Evolutionary conservation across 2,329 filamentous ascomycete genomes (phyloP), one percentile per base, ranked within the genome.

Genomic region (Neofusicoccum ribis): DNA sequence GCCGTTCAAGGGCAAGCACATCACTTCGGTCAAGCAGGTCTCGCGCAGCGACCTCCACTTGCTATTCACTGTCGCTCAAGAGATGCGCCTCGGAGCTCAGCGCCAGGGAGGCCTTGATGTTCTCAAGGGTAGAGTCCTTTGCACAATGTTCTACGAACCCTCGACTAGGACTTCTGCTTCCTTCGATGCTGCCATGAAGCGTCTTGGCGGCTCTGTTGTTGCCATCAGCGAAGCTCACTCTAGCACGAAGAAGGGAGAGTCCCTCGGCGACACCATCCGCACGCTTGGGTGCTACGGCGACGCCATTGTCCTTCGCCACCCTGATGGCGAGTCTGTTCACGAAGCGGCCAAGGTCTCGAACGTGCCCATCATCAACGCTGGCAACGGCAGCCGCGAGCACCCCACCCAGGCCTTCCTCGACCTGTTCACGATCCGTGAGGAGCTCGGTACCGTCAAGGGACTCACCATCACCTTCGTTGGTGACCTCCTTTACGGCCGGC

Each of bases 101-200:
- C 90, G 93, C 58, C 90, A 96, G 72, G 95, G 95, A 66, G 91
- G 95, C 36, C 84, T 99, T 59, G 90, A 95, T 73, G 85, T 96
- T 65, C 87, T 99, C 67, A 91, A 91, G 72, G 93, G 93, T 34
- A 89, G 91, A 51, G 87, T 99, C 12, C 85, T 99, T 43, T 92
- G 90, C 80, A 95, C 92, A 2, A 88, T 99, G 82, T 99, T 99
- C 86, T 99, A 93, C 79, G 95, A 99, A 84, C 95, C 95, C 1
- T 98, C 94, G 0, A 99, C 95, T 2, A 88, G 95, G 63, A 99
- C 95, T 5, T 97, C 94, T 12, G 88, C 91, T 43, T 99, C 95
- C 3, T 99, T 99, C 72, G 95, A 99, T 75, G 91, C 94, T 65
- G 95, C 95, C 47, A 99, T 99, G 95, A 96, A 99, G 84, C 91